Conservation (phyloP, 306 rosid genomes). For the Herpetospermum pedunculosum region DNA sequence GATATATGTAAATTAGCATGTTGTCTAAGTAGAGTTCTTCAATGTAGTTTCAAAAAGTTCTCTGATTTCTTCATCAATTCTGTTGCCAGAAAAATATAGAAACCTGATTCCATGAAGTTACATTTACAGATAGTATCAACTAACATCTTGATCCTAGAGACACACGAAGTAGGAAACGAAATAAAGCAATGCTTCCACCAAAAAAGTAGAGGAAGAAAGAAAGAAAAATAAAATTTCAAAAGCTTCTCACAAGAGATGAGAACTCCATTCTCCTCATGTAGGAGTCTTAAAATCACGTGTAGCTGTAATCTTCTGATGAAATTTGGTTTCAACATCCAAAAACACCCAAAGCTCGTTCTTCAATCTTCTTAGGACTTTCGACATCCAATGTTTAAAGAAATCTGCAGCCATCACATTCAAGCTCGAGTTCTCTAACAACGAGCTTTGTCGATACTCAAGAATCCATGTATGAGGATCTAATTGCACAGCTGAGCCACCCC, state of each 20-base stretch:
- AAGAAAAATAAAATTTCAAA: neutral
- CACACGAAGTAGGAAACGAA: neutral
- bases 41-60: neutral
- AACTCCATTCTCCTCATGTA: constrained; percentile 31
- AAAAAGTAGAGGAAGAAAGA: neutral
- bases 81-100: neutral
- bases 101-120: neutral
- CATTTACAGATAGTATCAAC: constrained; percentile 4
- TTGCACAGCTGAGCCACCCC: constrained; percentile 75
- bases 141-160: neutral
- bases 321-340: constrained; percentile 21
- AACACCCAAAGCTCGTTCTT: constrained; percentile 36
- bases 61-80: neutral
- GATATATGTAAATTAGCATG: neutral
- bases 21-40: neutral
- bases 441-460: constrained; percentile 59
- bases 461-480: constrained; percentile 74
- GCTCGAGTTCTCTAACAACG: constrained; percentile 27
- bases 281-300: constrained; percentile 24
- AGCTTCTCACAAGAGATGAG: constrained; percentile 77
- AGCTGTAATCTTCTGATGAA: constrained; percentile 8
- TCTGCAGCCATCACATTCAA: constrained; percentile 29
- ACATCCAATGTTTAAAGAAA: constrained; percentile 27
- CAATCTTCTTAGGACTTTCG: constrained; percentile 28
- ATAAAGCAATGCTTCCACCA: neutral